Evolutionary conservation across 495 filamentous ascomycete species (phyloP), one percentile per base, ranked within the genome.

Genomic region (Bacidia rubella): DNA sequence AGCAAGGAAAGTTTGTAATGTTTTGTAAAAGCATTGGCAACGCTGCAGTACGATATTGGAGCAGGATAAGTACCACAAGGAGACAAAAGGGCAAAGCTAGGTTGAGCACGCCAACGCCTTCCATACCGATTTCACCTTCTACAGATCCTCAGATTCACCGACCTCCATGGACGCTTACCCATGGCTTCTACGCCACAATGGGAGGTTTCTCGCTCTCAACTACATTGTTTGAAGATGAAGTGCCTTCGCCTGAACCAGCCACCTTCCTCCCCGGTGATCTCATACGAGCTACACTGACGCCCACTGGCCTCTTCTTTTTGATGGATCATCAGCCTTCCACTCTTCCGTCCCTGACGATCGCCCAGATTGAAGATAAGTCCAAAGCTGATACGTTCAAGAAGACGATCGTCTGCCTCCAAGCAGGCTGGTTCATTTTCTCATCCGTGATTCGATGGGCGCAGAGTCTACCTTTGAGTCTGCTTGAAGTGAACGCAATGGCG

Each of bases 181-280:
- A 72, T 58, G 62, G 61, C 20, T 68, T 64, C 49, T 73, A 65
- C 49, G 65, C 63, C 19, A 50, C 63, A 22, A 73, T 72, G 67
- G 70, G 69, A 9, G 68, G 68, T 3, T 65, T 72, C 53, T 52
- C 57, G 0, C 44, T 72, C 4, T 51, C 66, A 12, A 38, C 49
- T 1, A 53, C 44, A 12, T 52, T n/a, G n/a, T n/a, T n/a, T n/a
- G n/a, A n/a, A n/a, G n/a, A n/a, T n/a, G n/a, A n/a, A n/a, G n/a
- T n/a, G n/a, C n/a, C n/a, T n/a, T 24, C 41, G 39, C 32, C 2
- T 17, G 39, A 11, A 19, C 20, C 38, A 4, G 4, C 41, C 39
- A 45, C 15, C 20, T 62, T 62, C 43, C 44, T 64, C 3, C 52
- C 56, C 0, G 32, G 12, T 19, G 9, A 24, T 11, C 29, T 53